phyloP scores from a whole-genome alignment of 805 yeast species.

The Wilhelminamyces savonicus region DNA sequence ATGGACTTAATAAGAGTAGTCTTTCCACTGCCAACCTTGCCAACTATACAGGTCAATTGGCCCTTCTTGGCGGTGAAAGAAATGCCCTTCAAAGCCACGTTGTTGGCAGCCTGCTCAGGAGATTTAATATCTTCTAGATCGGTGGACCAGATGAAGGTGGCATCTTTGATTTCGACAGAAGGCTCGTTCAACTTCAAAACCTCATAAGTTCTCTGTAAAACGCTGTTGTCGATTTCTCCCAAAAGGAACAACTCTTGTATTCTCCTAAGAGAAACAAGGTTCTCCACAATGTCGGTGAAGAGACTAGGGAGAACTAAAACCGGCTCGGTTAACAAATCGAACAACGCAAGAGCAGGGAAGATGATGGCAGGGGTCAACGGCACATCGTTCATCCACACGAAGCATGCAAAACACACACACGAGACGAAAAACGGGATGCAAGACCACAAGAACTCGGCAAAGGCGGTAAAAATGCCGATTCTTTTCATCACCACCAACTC shows the following conservation, averaged over 20 bases:
- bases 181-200: slow-evolving; percentile 6
- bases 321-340: slow-evolving; percentile 12
- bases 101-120: no score
- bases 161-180: slow-evolving; percentile 8
- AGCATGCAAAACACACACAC: slow-evolving; percentile 14
- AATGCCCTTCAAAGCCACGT: slow-evolving; percentile 11
- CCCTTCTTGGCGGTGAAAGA: slow-evolving; percentile 18
- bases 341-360: slow-evolving; percentile 21
- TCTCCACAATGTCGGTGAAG: slow-evolving; percentile 9
- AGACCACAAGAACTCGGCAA: slow-evolving; percentile 16
- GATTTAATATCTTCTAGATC: background rate
- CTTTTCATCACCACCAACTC: slow-evolving; percentile 12
- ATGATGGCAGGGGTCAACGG: slow-evolving; percentile 19
- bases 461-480: slow-evolving; percentile 7
- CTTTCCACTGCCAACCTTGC: slow-evolving; percentile 22
- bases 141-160: slow-evolving; percentile 10
- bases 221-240: slow-evolving; percentile 9
- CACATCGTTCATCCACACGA: slow-evolving; percentile 9
- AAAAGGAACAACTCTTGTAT: slow-evolving; percentile 9
- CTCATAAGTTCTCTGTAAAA: slow-evolving; percentile 4
- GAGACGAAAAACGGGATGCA: slow-evolving; percentile 19
- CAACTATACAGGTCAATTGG: slow-evolving; percentile 18
- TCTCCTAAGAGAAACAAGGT: slow-evolving; percentile 10
- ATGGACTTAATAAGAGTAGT: slow-evolving; percentile 17
- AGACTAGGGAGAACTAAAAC: slow-evolving; percentile 9